A percentile compares a stretch with the other conserved stretches of the same genome.
These are phyloP conservation scores for Eimeria maxima DNA, from an alignment of 169 alveolate genomes.

Conservation along the genomic window DNA sequence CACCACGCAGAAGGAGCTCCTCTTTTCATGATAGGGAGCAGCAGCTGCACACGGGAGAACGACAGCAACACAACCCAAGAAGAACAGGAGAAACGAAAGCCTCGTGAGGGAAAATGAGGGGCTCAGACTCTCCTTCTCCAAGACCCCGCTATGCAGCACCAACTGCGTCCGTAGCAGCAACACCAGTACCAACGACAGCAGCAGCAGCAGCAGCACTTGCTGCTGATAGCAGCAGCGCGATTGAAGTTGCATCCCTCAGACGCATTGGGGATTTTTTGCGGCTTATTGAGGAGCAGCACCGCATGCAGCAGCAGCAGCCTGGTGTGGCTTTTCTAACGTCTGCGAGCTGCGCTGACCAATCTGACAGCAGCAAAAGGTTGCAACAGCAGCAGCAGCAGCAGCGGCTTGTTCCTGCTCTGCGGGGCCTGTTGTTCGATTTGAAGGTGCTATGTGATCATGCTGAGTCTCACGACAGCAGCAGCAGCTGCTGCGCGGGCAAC, in stretches of 20 bases:
- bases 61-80: neutral
- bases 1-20: neutral
- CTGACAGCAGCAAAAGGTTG: neutral
- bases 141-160: slow-evolving; percentile 45
- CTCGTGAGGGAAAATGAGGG: slow-evolving; percentile 9
- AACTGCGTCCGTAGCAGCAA: slow-evolving; percentile 16
- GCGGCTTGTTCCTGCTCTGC: slow-evolving; percentile 54
- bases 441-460: slow-evolving; percentile 55
- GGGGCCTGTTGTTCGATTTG: slow-evolving; percentile 45
- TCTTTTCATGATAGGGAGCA: neutral
- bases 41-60: neutral
- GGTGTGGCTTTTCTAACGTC: neutral
- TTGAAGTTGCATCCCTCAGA: slow-evolving; percentile 48
- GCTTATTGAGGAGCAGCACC: slow-evolving; percentile 53
- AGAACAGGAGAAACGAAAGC: neutral
- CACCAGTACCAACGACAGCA: neutral
- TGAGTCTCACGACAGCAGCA: neutral
- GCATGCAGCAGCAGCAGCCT: slow-evolving; percentile 38
- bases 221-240: slow-evolving; percentile 58
- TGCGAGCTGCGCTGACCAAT: neutral
- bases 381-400: slow-evolving; percentile 62
- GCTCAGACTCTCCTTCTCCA: slow-evolving; percentile 35
- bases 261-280: slow-evolving; percentile 68
- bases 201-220: slow-evolving; percentile 63
- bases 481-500: slow-evolving; percentile 6